Conservation (phyloP, 2,329 filamentous ascomycete genomes). For the Paraconiothyrium sp. region DNA sequence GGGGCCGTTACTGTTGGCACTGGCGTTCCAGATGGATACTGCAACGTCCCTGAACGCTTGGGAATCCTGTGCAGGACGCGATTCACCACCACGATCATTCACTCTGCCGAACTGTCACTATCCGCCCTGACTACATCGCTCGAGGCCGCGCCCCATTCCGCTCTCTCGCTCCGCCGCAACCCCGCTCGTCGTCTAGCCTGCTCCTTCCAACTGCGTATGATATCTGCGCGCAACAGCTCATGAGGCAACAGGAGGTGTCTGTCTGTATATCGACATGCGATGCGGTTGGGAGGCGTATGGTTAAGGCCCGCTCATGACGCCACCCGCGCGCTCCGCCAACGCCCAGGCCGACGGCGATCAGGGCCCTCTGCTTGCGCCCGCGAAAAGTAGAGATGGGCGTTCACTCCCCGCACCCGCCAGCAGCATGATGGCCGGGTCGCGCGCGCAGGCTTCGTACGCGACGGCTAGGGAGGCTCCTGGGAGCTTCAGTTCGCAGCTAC, state of each 20-base stretch:
- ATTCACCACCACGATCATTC: constrained; percentile 15
- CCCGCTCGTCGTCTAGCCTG: constrained; percentile 22
- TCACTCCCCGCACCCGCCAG: constrained; percentile 62
- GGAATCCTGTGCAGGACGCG: constrained; percentile 12
- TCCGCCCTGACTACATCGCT: constrained; percentile 18
- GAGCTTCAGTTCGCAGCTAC: constrained; percentile 89
- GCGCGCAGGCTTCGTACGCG: constrained; percentile 70
- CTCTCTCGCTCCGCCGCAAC: constrained; percentile 20
- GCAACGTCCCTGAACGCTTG: constrained; percentile 7
- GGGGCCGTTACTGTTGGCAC: constrained; percentile 6
- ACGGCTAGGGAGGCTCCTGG: constrained; percentile 73
- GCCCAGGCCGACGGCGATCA: constrained; percentile 50
- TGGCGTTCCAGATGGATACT: constrained; percentile 15
- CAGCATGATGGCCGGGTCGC: constrained; percentile 68
- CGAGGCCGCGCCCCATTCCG: constrained; percentile 16
- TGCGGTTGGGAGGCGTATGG: constrained; percentile 48
- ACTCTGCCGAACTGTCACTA: constrained; percentile 16
- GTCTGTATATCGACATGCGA: constrained; percentile 46
- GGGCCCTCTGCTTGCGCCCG: constrained; percentile 55
- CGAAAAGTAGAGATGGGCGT: constrained; percentile 61
- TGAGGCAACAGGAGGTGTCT: constrained; percentile 45
- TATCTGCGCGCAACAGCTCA: constrained; percentile 37
- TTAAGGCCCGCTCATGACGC: constrained; percentile 55
- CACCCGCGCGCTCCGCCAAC: constrained; percentile 52
- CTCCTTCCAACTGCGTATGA: constrained; percentile 27